Percentiles rank a stretch among this genome's conserved stretches.
Conservation (phyloP, 2,329 filamentous ascomycete genomes). For the Trichoderma polysporum region DNA sequence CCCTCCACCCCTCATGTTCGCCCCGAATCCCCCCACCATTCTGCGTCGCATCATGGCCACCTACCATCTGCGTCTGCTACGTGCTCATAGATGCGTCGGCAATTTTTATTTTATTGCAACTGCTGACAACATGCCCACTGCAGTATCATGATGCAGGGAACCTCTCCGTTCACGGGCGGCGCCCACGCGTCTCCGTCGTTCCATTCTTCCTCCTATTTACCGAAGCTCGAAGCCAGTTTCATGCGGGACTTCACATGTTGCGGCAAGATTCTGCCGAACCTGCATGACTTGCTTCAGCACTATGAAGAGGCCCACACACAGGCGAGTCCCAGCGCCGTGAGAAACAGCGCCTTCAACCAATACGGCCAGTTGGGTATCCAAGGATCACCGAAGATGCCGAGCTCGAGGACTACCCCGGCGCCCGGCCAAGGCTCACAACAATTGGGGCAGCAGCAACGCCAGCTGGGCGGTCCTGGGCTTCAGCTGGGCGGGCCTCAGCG, state of each 20-base stretch:
- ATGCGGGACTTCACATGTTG: slow-evolving; percentile 98
- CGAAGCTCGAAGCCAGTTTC: slow-evolving; percentile 94
- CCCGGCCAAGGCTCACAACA: slow-evolving; percentile 33
- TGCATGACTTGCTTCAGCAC: slow-evolving; percentile 93
- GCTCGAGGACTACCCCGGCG: slow-evolving; percentile 35
- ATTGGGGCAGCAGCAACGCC: slow-evolving; percentile 37
- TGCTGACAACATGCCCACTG: slow-evolving; percentile 24
- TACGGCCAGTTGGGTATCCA: slow-evolving; percentile 39
- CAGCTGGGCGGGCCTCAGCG: slow-evolving; percentile 41
- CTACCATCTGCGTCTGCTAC: not conserved
- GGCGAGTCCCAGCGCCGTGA: slow-evolving; percentile 48
- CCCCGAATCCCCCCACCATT: not conserved
- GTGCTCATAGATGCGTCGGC: not conserved
- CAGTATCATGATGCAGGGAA: slow-evolving; percentile 93
- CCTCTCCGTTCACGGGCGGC: slow-evolving; percentile 71
- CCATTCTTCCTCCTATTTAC: slow-evolving; percentile 93
- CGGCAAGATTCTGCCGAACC: slow-evolving; percentile 80
- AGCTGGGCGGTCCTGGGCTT: slow-evolving; percentile 33
- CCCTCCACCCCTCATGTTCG: slow-evolving; percentile 6
- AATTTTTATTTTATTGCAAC: not conserved
- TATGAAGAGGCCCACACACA: slow-evolving; percentile 94
- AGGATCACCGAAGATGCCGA: slow-evolving; percentile 35
- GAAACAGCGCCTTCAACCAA: slow-evolving; percentile 43
- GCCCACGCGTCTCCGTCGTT: slow-evolving; percentile 88
- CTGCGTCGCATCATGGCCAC: slow-evolving; percentile 1